A percentile compares a stretch with the other conserved stretches of the same genome.
These are phyloP conservation scores for Komagataella populi DNA, from an alignment of 805 yeast species.

Conservation along the genomic window DNA sequence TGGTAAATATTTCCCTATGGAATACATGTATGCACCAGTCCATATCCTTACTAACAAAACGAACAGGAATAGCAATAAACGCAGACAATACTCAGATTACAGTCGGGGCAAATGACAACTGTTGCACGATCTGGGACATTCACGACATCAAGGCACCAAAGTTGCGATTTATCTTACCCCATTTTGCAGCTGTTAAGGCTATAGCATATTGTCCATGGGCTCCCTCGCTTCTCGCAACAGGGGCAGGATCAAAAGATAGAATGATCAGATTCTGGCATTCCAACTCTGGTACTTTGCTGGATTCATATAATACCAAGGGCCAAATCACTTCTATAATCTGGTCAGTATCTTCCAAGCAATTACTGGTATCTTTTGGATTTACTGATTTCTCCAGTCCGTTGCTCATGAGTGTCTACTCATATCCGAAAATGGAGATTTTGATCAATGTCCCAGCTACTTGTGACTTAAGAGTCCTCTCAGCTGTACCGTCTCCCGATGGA, in stretches of 20 bases:
- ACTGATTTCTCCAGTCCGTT: slow-evolving; percentile 38
- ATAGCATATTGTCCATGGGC: slow-evolving; percentile 89
- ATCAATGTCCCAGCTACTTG: slow-evolving; percentile 34
- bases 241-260: slow-evolving; percentile 80
- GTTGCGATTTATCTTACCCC: slow-evolving; percentile 38
- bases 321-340: slow-evolving; percentile 75
- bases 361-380: slow-evolving; percentile 76
- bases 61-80: slow-evolving; percentile 44
- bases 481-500: slow-evolving; percentile 53
- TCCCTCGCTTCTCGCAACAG: slow-evolving; percentile 67
- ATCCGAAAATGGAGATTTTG: slow-evolving; percentile 44
- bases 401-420: slow-evolving; percentile 47
- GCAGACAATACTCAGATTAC: slow-evolving; percentile 44
- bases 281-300: slow-evolving; percentile 55
- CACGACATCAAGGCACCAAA: slow-evolving; percentile 24
- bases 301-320: slow-evolving; percentile 41
- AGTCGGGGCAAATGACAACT: slow-evolving; percentile 76
- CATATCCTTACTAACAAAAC: background rate
- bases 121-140: slow-evolving; percentile 69
- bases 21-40: slow-evolving; percentile 9
- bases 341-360: slow-evolving; percentile 51
- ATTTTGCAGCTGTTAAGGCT: slow-evolving; percentile 83
- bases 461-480: slow-evolving; percentile 48
- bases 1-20: slow-evolving; percentile 19
- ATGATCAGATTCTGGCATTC: slow-evolving; percentile 84